Evolutionary conservation across 176 grass and related monocot species (phyloP).

Genomic region (Metroxylon sagu): DNA sequence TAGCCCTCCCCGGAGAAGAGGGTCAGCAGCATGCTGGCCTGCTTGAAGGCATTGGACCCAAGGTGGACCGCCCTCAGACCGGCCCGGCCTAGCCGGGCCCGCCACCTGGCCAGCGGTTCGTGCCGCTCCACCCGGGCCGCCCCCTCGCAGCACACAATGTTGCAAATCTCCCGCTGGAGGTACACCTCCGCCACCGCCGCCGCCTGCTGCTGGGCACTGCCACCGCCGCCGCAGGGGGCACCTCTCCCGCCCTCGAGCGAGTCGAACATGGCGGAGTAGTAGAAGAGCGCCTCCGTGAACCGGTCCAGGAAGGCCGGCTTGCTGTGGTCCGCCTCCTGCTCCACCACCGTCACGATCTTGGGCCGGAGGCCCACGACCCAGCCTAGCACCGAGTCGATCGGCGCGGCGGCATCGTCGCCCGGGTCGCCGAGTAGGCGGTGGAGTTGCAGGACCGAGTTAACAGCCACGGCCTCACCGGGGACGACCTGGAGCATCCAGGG

Average conservation of each 20-base stretch:
- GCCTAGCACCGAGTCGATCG: slow-evolving; percentile 56
- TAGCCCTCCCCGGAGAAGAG: slow-evolving; percentile 89
- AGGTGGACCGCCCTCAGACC: slow-evolving; percentile 61
- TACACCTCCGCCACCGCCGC: slow-evolving; percentile 48
- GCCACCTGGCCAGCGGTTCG: slow-evolving; percentile 72
- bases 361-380: slow-evolving; percentile 52
- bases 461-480: slow-evolving; percentile 57
- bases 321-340: slow-evolving; percentile 96
- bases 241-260: slow-evolving; percentile 50
- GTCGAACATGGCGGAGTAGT: slow-evolving; percentile 94
- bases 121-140: slow-evolving; percentile 65
- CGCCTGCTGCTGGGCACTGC: slow-evolving; percentile 10
- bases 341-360: slow-evolving; percentile 62
- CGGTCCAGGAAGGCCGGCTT: slow-evolving; percentile 72
- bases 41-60: slow-evolving; percentile 68
- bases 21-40: slow-evolving; percentile 80
- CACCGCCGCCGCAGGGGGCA: slow-evolving; percentile 4
- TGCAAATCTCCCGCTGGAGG: slow-evolving; percentile 73
- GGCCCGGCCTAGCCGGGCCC: slow-evolving; percentile 29
- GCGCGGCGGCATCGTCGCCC: slow-evolving; percentile 9
- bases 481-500: slow-evolving; percentile 83
- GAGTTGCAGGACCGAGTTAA: slow-evolving; percentile 88
- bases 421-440: slow-evolving; percentile 59
- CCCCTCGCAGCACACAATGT: slow-evolving; percentile 71
- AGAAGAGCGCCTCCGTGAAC: slow-evolving; percentile 91